Conservation (phyloP, 2,329 filamentous ascomycete species). For the Trichothecium roseum region DNA sequence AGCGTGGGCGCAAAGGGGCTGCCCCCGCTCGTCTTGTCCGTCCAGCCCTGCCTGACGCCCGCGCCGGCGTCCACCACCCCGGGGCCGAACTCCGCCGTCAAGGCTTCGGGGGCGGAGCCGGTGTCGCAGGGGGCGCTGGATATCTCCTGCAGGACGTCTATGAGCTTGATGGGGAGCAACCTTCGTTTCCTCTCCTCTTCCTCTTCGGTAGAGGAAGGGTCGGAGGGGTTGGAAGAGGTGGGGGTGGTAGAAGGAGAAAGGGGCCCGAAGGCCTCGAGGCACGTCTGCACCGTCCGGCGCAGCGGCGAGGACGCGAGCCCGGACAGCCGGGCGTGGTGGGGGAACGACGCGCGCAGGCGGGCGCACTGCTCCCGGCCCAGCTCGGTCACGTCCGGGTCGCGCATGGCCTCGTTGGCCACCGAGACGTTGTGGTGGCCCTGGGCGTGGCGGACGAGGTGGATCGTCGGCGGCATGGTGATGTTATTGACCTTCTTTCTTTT, state of each 20-base stretch:
- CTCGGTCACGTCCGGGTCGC: conserved; percentile 69
- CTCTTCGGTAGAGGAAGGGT: conserved; percentile 21
- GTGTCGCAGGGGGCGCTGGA: conserved; percentile 66
- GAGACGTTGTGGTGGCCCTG: conserved; percentile 75
- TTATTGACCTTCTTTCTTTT: neutral
- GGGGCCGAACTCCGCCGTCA: conserved; percentile 51
- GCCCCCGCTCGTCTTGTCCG: conserved; percentile 43
- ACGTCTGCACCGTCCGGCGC: conserved; percentile 71
- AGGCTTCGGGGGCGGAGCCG: conserved; percentile 45
- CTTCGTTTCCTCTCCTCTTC: neutral
- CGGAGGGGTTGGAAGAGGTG: neutral
- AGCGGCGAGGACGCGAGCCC: conserved; percentile 71
- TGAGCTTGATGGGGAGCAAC: conserved; percentile 43
- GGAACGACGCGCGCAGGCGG: conserved; percentile 50
- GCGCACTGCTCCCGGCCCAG: conserved; percentile 68
- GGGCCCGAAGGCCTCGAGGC: conserved; percentile 56
- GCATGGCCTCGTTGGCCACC: conserved; percentile 57
- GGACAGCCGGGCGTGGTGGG: conserved; percentile 53
- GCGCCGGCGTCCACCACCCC: conserved; percentile 53
- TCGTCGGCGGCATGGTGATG: conserved; percentile 36
- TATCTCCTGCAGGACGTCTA: conserved; percentile 73
- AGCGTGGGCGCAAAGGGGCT: conserved; percentile 36
- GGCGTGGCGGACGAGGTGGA: conserved; percentile 64
- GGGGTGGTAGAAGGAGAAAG: neutral
- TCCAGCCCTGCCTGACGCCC: conserved; percentile 58